Conservation (phyloP, 176 grass and related monocot species). For the Eleusine coracana region DNA sequence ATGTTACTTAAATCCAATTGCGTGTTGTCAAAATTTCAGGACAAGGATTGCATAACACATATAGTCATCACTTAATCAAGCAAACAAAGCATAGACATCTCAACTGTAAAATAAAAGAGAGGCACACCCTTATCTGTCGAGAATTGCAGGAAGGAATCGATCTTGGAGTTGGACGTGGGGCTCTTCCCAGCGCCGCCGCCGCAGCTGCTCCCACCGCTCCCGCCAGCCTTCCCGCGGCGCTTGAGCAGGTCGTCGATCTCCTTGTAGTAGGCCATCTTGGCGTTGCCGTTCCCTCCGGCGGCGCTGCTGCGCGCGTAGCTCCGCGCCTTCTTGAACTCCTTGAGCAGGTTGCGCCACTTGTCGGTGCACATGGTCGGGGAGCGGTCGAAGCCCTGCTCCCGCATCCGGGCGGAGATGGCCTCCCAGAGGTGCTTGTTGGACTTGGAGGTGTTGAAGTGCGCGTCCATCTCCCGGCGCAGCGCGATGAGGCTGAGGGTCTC, state of each 20-base stretch:
- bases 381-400: constrained; percentile 86
- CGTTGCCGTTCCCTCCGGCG: constrained; percentile 61
- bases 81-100: constrained; percentile 26
- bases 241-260: constrained; percentile 97
- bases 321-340: constrained; percentile 99
- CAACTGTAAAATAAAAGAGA: not conserved
- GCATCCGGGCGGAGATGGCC: constrained; percentile 90
- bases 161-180: constrained; percentile 69
- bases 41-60: not conserved
- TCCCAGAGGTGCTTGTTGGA: constrained; percentile 99
- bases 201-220: constrained; percentile 14
- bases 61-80: constrained; percentile 11
- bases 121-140: constrained; percentile 64
- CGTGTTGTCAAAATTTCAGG: not conserved
- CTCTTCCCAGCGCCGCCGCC: constrained; percentile 32
- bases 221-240: constrained; percentile 55
- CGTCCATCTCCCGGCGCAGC: constrained; percentile 80
- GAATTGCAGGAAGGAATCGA: constrained; percentile 89
- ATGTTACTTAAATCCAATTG: not conserved
- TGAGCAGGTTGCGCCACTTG: constrained; percentile 96
- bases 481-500: constrained; percentile 86
- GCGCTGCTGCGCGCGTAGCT: constrained; percentile 66
- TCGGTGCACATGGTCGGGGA: constrained; percentile 98
- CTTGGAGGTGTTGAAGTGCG: constrained; percentile 93
- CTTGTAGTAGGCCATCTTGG: constrained; percentile 95